Evolutionary conservation across 169 alveolate genomes (phyloP).

Genomic region (Neospora caninum): DNA sequence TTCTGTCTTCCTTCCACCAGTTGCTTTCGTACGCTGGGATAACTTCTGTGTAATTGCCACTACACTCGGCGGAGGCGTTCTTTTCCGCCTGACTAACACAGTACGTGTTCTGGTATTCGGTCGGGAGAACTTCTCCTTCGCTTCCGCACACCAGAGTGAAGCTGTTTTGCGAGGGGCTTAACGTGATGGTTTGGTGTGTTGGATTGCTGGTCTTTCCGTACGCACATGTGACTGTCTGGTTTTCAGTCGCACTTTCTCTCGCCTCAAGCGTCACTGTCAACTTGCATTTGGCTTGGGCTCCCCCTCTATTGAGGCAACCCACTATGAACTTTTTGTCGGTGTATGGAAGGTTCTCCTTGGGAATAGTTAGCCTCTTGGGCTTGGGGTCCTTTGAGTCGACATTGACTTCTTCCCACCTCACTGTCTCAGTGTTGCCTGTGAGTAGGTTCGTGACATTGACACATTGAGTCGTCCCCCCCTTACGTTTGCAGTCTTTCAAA

Average conservation of each 20-base stretch:
- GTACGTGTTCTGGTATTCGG: background rate
- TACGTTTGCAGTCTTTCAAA: too few relatives aligned
- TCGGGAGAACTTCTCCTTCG: background rate
- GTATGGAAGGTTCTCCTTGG: background rate
- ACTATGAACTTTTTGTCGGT: background rate
- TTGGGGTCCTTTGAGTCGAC: too few relatives aligned
- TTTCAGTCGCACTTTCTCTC: background rate
- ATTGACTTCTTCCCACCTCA: too few relatives aligned
- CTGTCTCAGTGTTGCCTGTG: too few relatives aligned
- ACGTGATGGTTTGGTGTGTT: background rate
- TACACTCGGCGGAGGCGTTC: background rate
- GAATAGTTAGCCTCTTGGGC: too few relatives aligned
- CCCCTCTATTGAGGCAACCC: background rate
- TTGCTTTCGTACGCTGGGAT: background rate
- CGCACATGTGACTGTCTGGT: background rate
- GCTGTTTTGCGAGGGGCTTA: background rate
- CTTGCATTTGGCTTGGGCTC: background rate
- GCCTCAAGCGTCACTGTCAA: background rate
- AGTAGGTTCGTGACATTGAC: too few relatives aligned
- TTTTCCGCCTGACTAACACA: background rate
- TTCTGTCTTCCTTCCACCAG: background rate
- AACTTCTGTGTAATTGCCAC: background rate
- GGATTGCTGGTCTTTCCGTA: background rate
- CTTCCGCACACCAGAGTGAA: background rate
- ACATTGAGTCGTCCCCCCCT: too few relatives aligned